Evolutionary conservation across 495 filamentous ascomycete species (phyloP).

Genomic region (Penicillium maclennaniae): DNA sequence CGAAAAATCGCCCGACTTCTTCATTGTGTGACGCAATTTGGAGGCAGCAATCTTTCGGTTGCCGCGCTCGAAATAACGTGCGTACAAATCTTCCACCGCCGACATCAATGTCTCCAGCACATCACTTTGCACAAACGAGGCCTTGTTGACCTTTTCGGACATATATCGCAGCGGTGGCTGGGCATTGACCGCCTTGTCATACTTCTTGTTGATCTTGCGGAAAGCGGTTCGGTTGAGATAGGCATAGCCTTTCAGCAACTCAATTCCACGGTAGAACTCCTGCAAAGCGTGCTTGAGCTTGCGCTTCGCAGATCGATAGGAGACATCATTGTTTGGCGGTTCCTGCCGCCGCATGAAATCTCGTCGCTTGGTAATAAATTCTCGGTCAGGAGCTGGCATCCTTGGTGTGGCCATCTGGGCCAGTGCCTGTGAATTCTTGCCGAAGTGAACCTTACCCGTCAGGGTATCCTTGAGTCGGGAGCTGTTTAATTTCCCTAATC

Average conservation of each 20-base stretch:
- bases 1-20: constrained; percentile 64
- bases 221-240: constrained; percentile 88
- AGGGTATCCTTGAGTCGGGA: constrained; percentile 26
- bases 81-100: constrained; percentile 83
- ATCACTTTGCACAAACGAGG: constrained; percentile 85
- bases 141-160: constrained; percentile 85
- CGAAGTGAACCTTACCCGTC: constrained; percentile 39
- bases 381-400: constrained; percentile 26
- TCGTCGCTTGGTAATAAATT: constrained; percentile 38
- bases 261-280: constrained; percentile 88
- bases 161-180: constrained; percentile 76
- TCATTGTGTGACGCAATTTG: constrained; percentile 69
- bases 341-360: constrained; percentile 63
- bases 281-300: constrained; percentile 87
- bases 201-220: constrained; percentile 98
- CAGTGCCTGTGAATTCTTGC: constrained; percentile 56
- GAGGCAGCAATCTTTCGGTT: constrained; percentile 87
- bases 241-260: constrained; percentile 86
- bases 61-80: constrained; percentile 83
- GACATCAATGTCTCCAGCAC: constrained; percentile 72
- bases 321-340: constrained; percentile 52
- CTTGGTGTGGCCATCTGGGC: constrained; percentile 48
- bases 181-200: constrained; percentile 82
- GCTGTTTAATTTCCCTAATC: constrained; percentile 23
- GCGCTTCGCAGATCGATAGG: constrained; percentile 79